A percentile compares a stretch with the other conserved stretches of the same genome.
These are phyloP conservation scores for Paramecium primaurelia DNA, from an alignment of 73 alveolate species.

Conservation along the genomic window DNA sequence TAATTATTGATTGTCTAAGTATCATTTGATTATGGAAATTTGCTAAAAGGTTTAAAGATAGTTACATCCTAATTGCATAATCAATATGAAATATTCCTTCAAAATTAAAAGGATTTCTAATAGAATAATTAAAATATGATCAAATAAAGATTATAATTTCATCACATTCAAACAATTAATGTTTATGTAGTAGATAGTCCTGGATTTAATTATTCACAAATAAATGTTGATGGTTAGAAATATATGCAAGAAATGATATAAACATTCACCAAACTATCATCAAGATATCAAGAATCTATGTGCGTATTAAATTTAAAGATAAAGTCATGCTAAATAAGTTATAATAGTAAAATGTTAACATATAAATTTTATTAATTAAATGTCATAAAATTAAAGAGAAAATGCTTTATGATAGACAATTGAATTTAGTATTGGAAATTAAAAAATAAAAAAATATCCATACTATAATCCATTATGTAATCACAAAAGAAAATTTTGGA, in stretches of 20 bases:
- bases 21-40: not conserved
- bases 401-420: not conserved
- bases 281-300: constrained; percentile 23
- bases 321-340: not conserved
- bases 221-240: not conserved
- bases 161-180: not conserved
- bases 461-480: not conserved
- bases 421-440: not conserved
- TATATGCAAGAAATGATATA: not conserved
- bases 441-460: constrained; percentile 10
- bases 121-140: not conserved
- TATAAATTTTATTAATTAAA: constrained; percentile 1
- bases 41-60: not conserved
- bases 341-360: not conserved
- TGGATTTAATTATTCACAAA: constrained; percentile 6
- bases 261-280: not conserved
- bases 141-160: not conserved
- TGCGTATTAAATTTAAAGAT: not conserved
- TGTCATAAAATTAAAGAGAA: not conserved
- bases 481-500: not conserved
- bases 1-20: not conserved
- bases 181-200: constrained; percentile 7
- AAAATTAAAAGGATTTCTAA: not conserved
- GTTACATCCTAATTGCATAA: not conserved
- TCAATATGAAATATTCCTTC: not conserved